Percentiles rank a stretch among this genome's conserved stretches.
phyloP scores from a whole-genome alignment of 352 stramenopile genomes.

The Bremia lactucae region DNA sequence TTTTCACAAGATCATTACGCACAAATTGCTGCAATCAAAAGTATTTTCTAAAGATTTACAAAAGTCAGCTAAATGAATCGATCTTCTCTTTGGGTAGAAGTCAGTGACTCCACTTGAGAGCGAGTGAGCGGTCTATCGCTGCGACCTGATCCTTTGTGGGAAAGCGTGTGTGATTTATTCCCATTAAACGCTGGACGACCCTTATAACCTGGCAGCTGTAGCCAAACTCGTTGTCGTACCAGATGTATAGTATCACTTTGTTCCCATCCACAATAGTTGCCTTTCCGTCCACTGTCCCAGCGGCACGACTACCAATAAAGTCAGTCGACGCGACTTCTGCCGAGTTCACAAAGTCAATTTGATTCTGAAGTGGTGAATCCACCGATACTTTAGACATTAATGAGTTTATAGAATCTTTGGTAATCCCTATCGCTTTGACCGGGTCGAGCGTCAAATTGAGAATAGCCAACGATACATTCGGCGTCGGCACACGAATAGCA shows the following conservation, averaged over 20 bases:
- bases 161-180: slow-evolving; percentile 65
- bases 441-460: slow-evolving; percentile 90
- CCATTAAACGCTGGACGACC: slow-evolving; percentile 70
- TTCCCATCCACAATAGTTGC: slow-evolving; percentile 79
- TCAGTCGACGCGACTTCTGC: slow-evolving; percentile 74
- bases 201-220: slow-evolving; percentile 83
- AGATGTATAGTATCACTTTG: slow-evolving; percentile 82
- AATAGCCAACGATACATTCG: slow-evolving; percentile 97
- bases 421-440: slow-evolving; percentile 42
- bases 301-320: slow-evolving; percentile 69
- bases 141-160: slow-evolving; percentile 54
- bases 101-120: slow-evolving; percentile 36
- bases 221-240: slow-evolving; percentile 88
- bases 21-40: no score
- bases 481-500: slow-evolving; percentile 96
- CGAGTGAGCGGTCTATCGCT: slow-evolving; percentile 54
- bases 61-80: no score
- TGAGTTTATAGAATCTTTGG: slow-evolving; percentile 60
- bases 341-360: slow-evolving; percentile 84
- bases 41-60: no score
- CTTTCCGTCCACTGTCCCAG: slow-evolving; percentile 72
- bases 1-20: no score
- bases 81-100: no score
- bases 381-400: slow-evolving; percentile 74
- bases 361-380: slow-evolving; percentile 78